phyloP scores from a whole-genome alignment of 352 stramenopile genomes.

The Globisporangium spiculum region DNA sequence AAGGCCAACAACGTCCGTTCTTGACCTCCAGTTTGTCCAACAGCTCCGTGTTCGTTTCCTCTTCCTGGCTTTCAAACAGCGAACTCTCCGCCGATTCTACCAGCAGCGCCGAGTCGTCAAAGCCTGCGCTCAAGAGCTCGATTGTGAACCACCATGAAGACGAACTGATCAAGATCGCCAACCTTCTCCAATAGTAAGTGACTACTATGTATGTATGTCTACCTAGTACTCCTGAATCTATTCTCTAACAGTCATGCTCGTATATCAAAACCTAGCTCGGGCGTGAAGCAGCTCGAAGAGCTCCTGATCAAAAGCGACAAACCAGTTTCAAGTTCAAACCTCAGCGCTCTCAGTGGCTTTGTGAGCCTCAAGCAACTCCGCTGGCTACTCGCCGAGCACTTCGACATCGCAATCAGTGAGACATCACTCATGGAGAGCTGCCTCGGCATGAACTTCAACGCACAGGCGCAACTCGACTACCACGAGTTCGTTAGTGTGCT shows the following conservation, averaged over 20 bases:
- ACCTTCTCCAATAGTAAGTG: conserved; percentile 49
- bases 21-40: not conserved
- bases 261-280: conserved; percentile 19
- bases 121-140: conserved; percentile 22
- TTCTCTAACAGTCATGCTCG: not conserved
- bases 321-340: not conserved
- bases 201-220: too few relatives aligned
- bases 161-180: conserved; percentile 44
- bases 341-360: conserved; percentile 29
- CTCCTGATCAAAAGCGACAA: conserved; percentile 28
- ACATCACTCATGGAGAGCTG: conserved; percentile 49
- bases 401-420: conserved; percentile 34
- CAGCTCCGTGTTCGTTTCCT: not conserved
- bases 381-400: conserved; percentile 34
- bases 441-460: conserved; percentile 61
- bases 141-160: conserved; percentile 30
- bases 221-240: not conserved
- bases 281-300: conserved; percentile 45
- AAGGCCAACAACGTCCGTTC: not conserved
- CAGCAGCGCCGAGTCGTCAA: not conserved
- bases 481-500: conserved; percentile 47
- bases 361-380: conserved; percentile 50
- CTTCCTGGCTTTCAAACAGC: conserved; percentile 5
- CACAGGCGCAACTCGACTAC: conserved; percentile 47
- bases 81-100: not conserved